Conservation (phyloP, 23 red algal genomes). For the Gracilaria domingensis region DNA sequence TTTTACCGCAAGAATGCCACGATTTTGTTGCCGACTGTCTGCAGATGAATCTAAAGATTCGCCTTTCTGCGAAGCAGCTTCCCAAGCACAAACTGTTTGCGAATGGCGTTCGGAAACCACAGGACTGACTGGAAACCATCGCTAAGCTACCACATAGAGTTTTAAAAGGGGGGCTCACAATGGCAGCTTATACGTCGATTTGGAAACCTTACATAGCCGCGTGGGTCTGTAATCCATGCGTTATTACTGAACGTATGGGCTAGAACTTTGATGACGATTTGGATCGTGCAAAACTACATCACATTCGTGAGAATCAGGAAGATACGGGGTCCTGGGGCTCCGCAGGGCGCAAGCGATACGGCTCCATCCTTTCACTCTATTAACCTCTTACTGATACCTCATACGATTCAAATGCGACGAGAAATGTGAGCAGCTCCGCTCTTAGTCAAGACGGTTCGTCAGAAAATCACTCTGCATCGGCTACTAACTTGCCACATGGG, state of each 20-base stretch:
- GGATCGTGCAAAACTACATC: not conserved
- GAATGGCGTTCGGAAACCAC: conserved; percentile 64
- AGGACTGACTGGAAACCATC: conserved; percentile 60
- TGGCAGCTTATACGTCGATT: conserved; percentile 67
- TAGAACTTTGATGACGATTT: conserved; percentile 76
- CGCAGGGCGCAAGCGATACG: not conserved
- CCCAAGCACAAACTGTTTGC: conserved; percentile 82
- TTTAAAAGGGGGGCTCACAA: conserved; percentile 61
- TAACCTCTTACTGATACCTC: not conserved
- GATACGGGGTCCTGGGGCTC: not conserved
- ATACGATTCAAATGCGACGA: not conserved
- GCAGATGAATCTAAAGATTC: conserved; percentile 80
- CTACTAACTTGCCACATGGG: not conserved
- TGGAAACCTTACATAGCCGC: conserved; percentile 46
- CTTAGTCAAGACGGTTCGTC: not conserved
- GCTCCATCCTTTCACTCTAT: not conserved
- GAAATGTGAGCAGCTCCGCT: not conserved
- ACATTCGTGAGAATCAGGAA: not conserved
- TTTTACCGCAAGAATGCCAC: conserved; percentile 77
- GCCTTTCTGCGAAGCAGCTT: conserved; percentile 82
- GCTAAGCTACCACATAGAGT: conserved; percentile 72
- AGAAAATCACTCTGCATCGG: not conserved
- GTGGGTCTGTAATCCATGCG: conserved; percentile 63
- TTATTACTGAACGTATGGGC: conserved; percentile 53
- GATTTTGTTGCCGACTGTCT: conserved; percentile 90